Evolutionary conservation across 2,329 filamentous ascomycete genomes (phyloP).

Genomic region (Claviceps capensis): DNA sequence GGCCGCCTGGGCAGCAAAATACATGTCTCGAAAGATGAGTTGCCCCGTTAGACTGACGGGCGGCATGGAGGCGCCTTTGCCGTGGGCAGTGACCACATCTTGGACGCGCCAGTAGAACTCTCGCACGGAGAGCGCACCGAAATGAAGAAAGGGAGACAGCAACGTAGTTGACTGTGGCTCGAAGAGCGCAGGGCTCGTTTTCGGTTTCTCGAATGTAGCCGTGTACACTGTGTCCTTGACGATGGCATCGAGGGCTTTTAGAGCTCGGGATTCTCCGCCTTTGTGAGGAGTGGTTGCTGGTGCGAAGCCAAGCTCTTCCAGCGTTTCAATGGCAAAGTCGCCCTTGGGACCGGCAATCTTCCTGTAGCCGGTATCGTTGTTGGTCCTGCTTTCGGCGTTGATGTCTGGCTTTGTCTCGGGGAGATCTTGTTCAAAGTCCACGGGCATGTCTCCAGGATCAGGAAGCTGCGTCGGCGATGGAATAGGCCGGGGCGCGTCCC

Average conservation of each 20-base stretch:
- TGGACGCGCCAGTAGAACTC: slow-evolving; percentile 61
- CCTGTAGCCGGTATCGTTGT: slow-evolving; percentile 42
- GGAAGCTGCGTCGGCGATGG: slow-evolving; percentile 45
- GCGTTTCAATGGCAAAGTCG: slow-evolving; percentile 57
- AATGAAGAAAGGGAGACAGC: slow-evolving; percentile 61
- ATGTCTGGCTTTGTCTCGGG: slow-evolving; percentile 41
- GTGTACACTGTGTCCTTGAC: slow-evolving; percentile 51
- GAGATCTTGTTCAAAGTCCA: slow-evolving; percentile 43
- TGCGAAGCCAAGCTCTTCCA: slow-evolving; percentile 56
- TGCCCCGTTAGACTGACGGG: slow-evolving; percentile 62
- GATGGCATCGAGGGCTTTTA: slow-evolving; percentile 43
- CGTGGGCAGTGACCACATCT: slow-evolving; percentile 44
- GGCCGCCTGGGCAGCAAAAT: slow-evolving; percentile 62
- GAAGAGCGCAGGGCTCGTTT: slow-evolving; percentile 61
- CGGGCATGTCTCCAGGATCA: slow-evolving; percentile 47
- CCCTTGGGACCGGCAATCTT: slow-evolving; percentile 51
- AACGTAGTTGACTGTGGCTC: slow-evolving; percentile 60
- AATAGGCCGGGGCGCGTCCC: slow-evolving; percentile 46
- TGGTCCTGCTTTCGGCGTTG: slow-evolving; percentile 41
- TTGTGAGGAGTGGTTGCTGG: slow-evolving; percentile 51
- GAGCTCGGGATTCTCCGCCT: slow-evolving; percentile 55
- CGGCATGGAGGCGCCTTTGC: slow-evolving; percentile 41
- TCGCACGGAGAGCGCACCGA: slow-evolving; percentile 55
- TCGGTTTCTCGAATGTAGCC: slow-evolving; percentile 63
- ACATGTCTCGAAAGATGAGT: slow-evolving; percentile 70